These are phyloP conservation scores for Aureobasidium subglaciale DNA, from an alignment of 2,329 filamentous ascomycete species.

Conservation along the genomic window DNA sequence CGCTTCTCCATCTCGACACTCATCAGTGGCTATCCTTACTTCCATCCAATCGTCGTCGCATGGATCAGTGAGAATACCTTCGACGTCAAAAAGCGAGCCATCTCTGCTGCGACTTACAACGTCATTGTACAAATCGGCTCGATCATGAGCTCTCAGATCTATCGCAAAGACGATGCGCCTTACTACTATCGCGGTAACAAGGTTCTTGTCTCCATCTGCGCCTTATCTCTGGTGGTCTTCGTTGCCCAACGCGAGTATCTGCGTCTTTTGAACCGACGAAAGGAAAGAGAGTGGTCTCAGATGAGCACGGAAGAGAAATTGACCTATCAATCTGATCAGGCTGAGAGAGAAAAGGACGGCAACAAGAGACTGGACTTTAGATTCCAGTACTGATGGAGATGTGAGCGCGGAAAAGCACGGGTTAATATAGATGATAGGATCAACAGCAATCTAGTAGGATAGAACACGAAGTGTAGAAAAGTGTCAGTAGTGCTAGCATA, in stretches of 20 bases:
- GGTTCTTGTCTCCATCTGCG: conserved; percentile 46
- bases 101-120: conserved; percentile 44
- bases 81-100: conserved; percentile 44
- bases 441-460: too few relatives aligned
- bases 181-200: conserved; percentile 53
- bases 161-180: conserved; percentile 46
- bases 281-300: conserved; percentile 39
- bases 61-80: conserved; percentile 48
- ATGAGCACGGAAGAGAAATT: conserved; percentile 41
- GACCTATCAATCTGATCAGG: conserved; percentile 39
- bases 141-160: conserved; percentile 39
- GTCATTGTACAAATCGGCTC: conserved; percentile 43
- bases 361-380: conserved; percentile 15
- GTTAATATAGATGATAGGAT: neutral
- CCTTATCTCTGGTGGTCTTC: conserved; percentile 44
- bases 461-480: too few relatives aligned
- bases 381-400: conserved; percentile 3
- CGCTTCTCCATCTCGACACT: conserved; percentile 29
- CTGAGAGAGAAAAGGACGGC: conserved; percentile 9
- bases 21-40: conserved; percentile 39
- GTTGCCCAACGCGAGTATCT: conserved; percentile 42
- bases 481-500: too few relatives aligned
- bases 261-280: conserved; percentile 42
- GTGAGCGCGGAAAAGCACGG: too few relatives aligned
- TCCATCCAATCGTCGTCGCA: conserved; percentile 48